A percentile compares a stretch with the other conserved stretches of the same genome.
phyloP scores from a whole-genome alignment of 164 flowering plant genomes.

The Pachysandra terminalis region DNA sequence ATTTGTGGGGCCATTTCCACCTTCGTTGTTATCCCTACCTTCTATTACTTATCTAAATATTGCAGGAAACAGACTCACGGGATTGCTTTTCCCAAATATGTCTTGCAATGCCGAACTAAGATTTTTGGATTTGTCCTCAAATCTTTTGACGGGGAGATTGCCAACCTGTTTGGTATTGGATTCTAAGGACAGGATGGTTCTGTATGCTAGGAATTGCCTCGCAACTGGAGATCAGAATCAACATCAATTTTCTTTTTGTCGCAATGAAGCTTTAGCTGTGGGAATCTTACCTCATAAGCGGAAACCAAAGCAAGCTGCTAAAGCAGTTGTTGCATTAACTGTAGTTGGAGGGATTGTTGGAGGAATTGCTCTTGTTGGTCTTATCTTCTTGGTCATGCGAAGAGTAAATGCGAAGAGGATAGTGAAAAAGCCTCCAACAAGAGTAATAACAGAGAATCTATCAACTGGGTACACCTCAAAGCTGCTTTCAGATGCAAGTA shows the following conservation, averaged over 20 bases:
- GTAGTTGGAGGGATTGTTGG: slow-evolving; percentile 49
- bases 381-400: slow-evolving; percentile 35
- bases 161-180: slow-evolving; percentile 55
- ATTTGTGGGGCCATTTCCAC: slow-evolving; percentile 77
- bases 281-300: slow-evolving; percentile 50
- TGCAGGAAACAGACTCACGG: slow-evolving; percentile 70
- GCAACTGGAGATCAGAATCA: slow-evolving; percentile 42
- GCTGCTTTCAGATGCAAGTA: slow-evolving; percentile 86
- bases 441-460: slow-evolving; percentile 47
- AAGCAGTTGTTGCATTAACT: slow-evolving; percentile 41
- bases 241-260: slow-evolving; percentile 62
- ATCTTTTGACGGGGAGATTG: slow-evolving; percentile 76
- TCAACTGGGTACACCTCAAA: slow-evolving; percentile 68
- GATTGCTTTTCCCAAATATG: slow-evolving; percentile 56
- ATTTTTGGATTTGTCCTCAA: slow-evolving; percentile 71
- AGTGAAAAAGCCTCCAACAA: slow-evolving; percentile 32
- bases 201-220: slow-evolving; percentile 67
- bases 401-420: slow-evolving; percentile 28
- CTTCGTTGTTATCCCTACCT: slow-evolving; percentile 61
- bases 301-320: slow-evolving; percentile 32
- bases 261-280: slow-evolving; percentile 90
- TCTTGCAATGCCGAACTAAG: slow-evolving; percentile 60
- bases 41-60: slow-evolving; percentile 63
- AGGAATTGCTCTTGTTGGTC: slow-evolving; percentile 37
- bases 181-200: slow-evolving; percentile 36